These are phyloP conservation scores for Neurospora intermedia DNA, from an alignment of 495 filamentous ascomycete genomes.

Conservation along the genomic window DNA sequence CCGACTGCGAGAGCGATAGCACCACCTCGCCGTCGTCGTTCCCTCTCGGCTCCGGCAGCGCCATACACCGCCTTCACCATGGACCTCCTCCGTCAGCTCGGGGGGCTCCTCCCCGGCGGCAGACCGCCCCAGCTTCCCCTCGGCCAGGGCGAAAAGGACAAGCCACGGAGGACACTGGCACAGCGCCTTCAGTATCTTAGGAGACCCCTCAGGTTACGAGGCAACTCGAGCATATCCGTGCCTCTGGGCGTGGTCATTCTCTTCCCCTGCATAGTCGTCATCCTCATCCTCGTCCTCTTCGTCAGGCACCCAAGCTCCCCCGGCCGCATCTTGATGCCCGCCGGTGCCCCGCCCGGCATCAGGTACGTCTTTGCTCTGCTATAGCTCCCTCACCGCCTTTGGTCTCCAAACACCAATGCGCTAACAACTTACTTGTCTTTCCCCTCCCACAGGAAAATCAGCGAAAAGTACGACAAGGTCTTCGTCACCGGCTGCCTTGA, in stretches of 20 bases:
- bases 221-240: constrained; percentile 89
- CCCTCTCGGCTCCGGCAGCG: constrained; percentile 11
- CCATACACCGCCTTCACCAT: constrained; percentile 24
- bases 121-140: constrained; percentile 31
- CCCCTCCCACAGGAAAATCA: constrained; percentile 65
- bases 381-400: not conserved
- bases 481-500: constrained; percentile 85
- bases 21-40: constrained; percentile 6
- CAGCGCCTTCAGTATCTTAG: constrained; percentile 70
- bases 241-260: constrained; percentile 86
- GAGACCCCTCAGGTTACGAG: constrained; percentile 81
- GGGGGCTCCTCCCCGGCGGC: constrained; percentile 35
- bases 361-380: constrained; percentile 44
- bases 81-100: constrained; percentile 45
- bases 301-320: constrained; percentile 78
- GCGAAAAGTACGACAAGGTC: constrained; percentile 91
- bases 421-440: constrained; percentile 1
- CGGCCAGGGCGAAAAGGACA: constrained; percentile 33
- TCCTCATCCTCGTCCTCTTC: constrained; percentile 84
- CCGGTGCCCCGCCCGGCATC: constrained; percentile 82
- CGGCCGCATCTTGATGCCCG: constrained; percentile 76
- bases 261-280: constrained; percentile 84
- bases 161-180: constrained; percentile 22
- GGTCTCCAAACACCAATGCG: not conserved
- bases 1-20: not conserved